phyloP scores from a whole-genome alignment of 352 stramenopile species.

The Pythium brachiatum region DNA sequence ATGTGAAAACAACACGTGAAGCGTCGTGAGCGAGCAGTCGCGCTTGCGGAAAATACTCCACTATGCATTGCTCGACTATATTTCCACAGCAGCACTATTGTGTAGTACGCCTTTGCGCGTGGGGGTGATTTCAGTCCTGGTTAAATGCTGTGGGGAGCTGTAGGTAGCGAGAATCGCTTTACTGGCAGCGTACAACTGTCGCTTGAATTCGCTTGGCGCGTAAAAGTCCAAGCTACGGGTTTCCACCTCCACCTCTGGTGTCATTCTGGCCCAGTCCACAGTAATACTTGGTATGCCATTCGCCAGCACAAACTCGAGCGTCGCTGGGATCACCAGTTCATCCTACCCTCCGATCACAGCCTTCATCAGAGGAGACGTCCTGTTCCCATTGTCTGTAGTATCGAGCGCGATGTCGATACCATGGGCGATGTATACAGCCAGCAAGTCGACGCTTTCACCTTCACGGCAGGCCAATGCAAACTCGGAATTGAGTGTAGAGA shows the following conservation, averaged over 20 bases:
- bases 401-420: not conserved
- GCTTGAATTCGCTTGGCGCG: too few relatives aligned
- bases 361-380: not conserved
- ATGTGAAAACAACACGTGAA: not conserved
- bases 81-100: too few relatives aligned
- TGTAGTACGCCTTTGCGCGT: too few relatives aligned
- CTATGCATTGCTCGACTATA: too few relatives aligned
- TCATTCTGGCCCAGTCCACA: not conserved
- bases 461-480: not conserved
- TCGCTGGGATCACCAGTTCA: not conserved
- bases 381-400: not conserved
- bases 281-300: not conserved
- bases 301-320: not conserved
- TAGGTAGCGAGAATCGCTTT: not conserved
- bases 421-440: not conserved
- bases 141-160: too few relatives aligned
- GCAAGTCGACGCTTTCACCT: not conserved
- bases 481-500: not conserved
- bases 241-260: too few relatives aligned
- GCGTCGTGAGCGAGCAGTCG: not conserved
- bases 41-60: too few relatives aligned
- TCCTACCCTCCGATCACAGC: not conserved
- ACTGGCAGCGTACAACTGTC: not conserved
- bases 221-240: too few relatives aligned
- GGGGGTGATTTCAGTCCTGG: too few relatives aligned